phyloP scores from a whole-genome alignment of 495 filamentous ascomycete genomes.

The Hypoxylon fuscum region DNA sequence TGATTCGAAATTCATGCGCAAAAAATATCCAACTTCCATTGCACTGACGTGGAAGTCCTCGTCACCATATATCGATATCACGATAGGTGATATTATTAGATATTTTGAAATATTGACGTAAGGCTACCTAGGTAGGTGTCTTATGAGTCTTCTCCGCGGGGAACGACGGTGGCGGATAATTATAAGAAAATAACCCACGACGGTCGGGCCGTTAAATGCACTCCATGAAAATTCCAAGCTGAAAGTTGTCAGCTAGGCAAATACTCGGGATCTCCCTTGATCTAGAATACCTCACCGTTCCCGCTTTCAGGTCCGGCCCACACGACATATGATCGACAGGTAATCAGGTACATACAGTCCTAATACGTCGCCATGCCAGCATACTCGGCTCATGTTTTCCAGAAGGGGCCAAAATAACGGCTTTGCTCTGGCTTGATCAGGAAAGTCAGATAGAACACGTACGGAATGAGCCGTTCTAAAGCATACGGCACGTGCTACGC shows the following conservation, averaged over 20 bases:
- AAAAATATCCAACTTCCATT: too few relatives aligned
- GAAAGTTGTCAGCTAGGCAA: conserved; percentile 12
- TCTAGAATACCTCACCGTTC: conserved; percentile 33
- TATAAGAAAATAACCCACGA: too few relatives aligned
- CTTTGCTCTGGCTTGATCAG: conserved; percentile 20
- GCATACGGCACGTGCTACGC: conserved; percentile 24
- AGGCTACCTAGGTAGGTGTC: too few relatives aligned
- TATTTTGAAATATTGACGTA: conserved; percentile 6
- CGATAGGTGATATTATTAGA: conserved; percentile 19
- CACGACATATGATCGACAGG: conserved; percentile 33
- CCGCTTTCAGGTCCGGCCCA: conserved; percentile 36
- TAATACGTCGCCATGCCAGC: conserved; percentile 34
- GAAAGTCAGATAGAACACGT: conserved; percentile 19
- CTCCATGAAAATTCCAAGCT: not conserved
- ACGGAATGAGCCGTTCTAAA: conserved; percentile 34
- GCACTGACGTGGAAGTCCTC: conserved; percentile 4
- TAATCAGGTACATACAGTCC: conserved; percentile 21
- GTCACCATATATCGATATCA: conserved; percentile 15
- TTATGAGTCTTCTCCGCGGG: not conserved
- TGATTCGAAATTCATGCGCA: conserved; percentile 32
- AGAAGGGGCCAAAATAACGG: conserved; percentile 21
- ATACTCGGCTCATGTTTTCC: conserved; percentile 31
- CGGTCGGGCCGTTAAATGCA: conserved; percentile 5
- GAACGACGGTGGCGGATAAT: conserved; percentile 1
- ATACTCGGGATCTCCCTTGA: conserved; percentile 25